phyloP scores from a whole-genome alignment of 768 basidiomycete species.

The Boletus edulis region DNA sequence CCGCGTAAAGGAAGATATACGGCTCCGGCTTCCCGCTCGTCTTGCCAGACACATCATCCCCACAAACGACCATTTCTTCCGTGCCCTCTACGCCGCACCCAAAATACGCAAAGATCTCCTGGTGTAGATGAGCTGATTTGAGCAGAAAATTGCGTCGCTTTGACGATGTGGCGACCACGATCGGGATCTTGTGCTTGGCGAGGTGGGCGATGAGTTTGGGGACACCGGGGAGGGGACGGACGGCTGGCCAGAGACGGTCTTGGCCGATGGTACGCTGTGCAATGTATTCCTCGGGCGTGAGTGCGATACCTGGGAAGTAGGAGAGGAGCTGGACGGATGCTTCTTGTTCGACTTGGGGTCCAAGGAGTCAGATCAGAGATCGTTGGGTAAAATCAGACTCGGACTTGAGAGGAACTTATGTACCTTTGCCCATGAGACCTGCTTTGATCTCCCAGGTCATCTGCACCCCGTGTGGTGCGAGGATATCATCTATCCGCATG shows the following conservation, averaged over 20 bases:
- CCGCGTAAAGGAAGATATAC: constrained; percentile 78
- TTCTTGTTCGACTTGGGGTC: constrained; percentile 54
- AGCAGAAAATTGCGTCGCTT: constrained; percentile 59
- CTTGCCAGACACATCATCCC: constrained; percentile 57
- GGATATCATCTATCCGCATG: constrained; percentile 56
- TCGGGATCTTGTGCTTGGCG: constrained; percentile 62
- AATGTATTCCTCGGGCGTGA: constrained; percentile 62
- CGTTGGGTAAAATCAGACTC: not conserved
- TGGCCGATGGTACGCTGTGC: constrained; percentile 53
- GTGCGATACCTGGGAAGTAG: constrained; percentile 70
- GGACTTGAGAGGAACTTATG: constrained; percentile 6
- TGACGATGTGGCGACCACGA: constrained; percentile 81
- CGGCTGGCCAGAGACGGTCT: constrained; percentile 66
- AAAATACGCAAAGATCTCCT: constrained; percentile 48
- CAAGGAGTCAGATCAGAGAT: not conserved
- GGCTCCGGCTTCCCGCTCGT: constrained; percentile 77
- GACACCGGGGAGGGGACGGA: constrained; percentile 73
- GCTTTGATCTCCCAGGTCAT: constrained; percentile 91
- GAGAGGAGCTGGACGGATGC: constrained; percentile 69
- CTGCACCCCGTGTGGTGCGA: constrained; percentile 64
- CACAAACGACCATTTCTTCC: constrained; percentile 63
- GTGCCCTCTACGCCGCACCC: constrained; percentile 17
- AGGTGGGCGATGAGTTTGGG: constrained; percentile 69
- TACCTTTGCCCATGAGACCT: constrained; percentile 87
- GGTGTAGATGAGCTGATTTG: constrained; percentile 63